phyloP scores from a whole-genome alignment of 2,329 filamentous ascomycete species.

The Phoma sp. region DNA sequence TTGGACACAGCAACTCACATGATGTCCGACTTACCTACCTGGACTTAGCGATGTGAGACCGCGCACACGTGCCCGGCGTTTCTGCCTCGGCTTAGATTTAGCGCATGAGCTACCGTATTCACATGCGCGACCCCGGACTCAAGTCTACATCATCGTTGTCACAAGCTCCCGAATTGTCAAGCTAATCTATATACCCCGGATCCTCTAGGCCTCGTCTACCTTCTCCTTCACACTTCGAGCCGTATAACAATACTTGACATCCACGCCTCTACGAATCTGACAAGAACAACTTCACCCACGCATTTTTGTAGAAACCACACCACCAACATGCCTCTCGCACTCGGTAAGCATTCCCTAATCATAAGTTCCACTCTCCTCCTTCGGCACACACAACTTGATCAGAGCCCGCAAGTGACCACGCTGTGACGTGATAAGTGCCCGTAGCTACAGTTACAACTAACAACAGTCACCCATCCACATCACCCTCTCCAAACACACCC shows the following conservation, averaged over 20 bases:
- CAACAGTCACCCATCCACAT: too few relatives aligned
- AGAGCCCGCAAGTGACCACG: too few relatives aligned
- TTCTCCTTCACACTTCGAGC: background rate
- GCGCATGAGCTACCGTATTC: conserved; percentile 23
- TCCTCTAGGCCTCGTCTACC: background rate
- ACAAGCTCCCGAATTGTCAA: conserved; percentile 27
- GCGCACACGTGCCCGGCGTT: conserved; percentile 23
- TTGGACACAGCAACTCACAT: background rate
- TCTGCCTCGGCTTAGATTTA: conserved; percentile 27
- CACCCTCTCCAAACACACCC: background rate
- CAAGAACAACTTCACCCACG: too few relatives aligned
- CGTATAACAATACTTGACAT: background rate
- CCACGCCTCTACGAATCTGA: too few relatives aligned
- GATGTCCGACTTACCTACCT: background rate
- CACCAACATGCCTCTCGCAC: conserved; percentile 43
- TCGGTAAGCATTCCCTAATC: conserved; percentile 26
- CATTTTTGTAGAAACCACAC: background rate
- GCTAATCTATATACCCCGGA: conserved; percentile 26
- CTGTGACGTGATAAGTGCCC: too few relatives aligned
- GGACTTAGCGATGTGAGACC: background rate
- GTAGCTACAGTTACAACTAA: too few relatives aligned
- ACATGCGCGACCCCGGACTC: conserved; percentile 32
- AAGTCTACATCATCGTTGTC: conserved; percentile 25
- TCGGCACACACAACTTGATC: too few relatives aligned
- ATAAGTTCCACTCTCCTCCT: background rate